Conservation (phyloP, 169 alveolate genomes). For the Plasmodium gaboni region DNA sequence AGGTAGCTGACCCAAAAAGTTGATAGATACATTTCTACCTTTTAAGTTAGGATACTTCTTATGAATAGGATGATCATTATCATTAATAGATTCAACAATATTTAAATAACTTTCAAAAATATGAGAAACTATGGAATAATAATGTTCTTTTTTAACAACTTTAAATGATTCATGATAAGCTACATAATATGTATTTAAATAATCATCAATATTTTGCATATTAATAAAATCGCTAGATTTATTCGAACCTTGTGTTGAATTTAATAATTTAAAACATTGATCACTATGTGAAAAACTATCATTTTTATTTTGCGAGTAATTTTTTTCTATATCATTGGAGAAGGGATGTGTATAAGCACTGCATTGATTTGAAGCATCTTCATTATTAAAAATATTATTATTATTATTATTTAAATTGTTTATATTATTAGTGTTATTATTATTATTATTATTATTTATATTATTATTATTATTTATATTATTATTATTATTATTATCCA, state of each 20-base stretch:
- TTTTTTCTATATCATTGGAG: background rate
- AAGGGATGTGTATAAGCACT: background rate
- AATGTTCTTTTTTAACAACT: constrained; percentile 39
- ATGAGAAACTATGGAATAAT: constrained; percentile 39
- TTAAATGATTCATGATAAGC: constrained; percentile 46
- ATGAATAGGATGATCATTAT: background rate
- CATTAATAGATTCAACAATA: background rate
- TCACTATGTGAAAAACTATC: no score
- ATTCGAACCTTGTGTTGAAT: background rate
- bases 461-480: background rate
- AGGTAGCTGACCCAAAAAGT: constrained; percentile 47
- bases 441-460: background rate
- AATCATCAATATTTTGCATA: constrained; percentile 42
- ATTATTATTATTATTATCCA: no score
- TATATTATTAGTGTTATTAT: background rate
- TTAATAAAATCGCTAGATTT: constrained; percentile 22
- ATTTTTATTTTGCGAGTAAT: background rate
- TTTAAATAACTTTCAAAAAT: constrained; percentile 54
- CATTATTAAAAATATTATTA: background rate
- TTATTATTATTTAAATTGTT: background rate
- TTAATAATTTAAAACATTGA: background rate
- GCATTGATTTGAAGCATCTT: constrained; percentile 12
- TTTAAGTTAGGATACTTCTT: constrained; percentile 9
- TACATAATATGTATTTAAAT: constrained; percentile 47
- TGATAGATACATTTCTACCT: constrained; percentile 9